A percentile compares a stretch with the other conserved stretches of the same genome.
Conservation (phyloP, 345 rosid genomes). For the Pseudoturritis turrita region DNA sequence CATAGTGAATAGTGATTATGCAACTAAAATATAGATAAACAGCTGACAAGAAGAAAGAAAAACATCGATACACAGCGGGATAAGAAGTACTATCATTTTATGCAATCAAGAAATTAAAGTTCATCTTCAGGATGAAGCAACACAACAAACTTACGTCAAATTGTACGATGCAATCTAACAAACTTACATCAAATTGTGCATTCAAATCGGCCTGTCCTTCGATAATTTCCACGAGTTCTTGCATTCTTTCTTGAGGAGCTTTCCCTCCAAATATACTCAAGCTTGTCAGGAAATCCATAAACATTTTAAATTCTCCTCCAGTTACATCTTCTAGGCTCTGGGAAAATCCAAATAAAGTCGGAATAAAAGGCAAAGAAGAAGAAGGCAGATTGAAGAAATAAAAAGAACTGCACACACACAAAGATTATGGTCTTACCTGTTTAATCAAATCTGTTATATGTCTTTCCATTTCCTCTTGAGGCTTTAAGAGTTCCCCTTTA, state of each 20-base stretch:
- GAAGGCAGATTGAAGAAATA: neutral
- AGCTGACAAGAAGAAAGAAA: neutral
- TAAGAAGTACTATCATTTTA: neutral
- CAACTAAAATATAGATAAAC: neutral
- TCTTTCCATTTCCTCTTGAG: constrained; percentile 96
- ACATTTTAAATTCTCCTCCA: constrained; percentile 96
- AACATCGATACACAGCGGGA: neutral
- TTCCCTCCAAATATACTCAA: constrained; percentile 90
- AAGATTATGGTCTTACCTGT: constrained; percentile 43
- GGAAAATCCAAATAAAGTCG: constrained; percentile 7
- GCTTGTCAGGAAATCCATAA: constrained; percentile 90
- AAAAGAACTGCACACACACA: neutral
- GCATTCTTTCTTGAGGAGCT: constrained; percentile 92
- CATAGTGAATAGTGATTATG: neutral
- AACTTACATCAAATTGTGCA: constrained; percentile 80
- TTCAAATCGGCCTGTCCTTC: constrained; percentile 98
- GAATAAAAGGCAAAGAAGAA: neutral
- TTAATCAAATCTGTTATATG: constrained; percentile 89
- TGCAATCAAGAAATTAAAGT: constrained; percentile 2
- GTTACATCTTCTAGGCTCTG: constrained; percentile 97
- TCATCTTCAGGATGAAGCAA: neutral
- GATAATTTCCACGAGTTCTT: constrained; percentile 78
- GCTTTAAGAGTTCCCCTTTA: constrained; percentile 84
- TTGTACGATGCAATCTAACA: constrained; percentile 15
- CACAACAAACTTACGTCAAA: constrained; percentile 43